Evolutionary conservation across 2,329 filamentous ascomycete genomes (phyloP).

Genomic region (Stagonosporopsis vannaccii): DNA sequence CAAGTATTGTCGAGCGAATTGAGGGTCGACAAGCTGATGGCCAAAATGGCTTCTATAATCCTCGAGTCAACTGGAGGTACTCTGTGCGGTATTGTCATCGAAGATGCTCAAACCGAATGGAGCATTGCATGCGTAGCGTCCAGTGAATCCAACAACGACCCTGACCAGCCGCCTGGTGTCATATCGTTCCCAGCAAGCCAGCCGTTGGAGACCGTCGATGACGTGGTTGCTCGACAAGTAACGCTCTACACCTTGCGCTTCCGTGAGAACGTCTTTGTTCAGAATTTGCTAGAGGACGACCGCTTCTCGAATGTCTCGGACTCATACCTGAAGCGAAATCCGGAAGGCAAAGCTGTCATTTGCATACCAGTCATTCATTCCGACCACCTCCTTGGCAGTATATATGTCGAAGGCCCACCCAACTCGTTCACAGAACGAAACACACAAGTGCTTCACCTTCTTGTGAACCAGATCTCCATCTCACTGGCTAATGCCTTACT

Average conservation of each 20-base stretch:
- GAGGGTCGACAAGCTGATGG: constrained; percentile 75
- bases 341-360: constrained; percentile 76
- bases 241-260: constrained; percentile 80
- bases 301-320: constrained; percentile 78
- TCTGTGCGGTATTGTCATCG: constrained; percentile 75
- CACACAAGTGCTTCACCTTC: constrained; percentile 63
- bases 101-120: constrained; percentile 72
- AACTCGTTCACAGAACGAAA: constrained; percentile 78
- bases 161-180: constrained; percentile 56
- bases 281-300: constrained; percentile 77
- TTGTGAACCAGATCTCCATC: constrained; percentile 78
- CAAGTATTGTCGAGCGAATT: constrained; percentile 82
- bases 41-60: constrained; percentile 83
- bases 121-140: constrained; percentile 77
- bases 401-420: constrained; percentile 80
- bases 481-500: constrained; percentile 70
- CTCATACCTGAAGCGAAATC: constrained; percentile 72
- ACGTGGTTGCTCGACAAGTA: constrained; percentile 77
- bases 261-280: constrained; percentile 75
- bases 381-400: constrained; percentile 72
- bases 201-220: constrained; percentile 67
- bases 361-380: constrained; percentile 81
- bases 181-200: constrained; percentile 71
- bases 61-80: constrained; percentile 79
- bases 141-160: constrained; percentile 59